phyloP scores from a whole-genome alignment of 2,329 filamentous ascomycete species.

The Phaeosphaeriaceae sp. region DNA sequence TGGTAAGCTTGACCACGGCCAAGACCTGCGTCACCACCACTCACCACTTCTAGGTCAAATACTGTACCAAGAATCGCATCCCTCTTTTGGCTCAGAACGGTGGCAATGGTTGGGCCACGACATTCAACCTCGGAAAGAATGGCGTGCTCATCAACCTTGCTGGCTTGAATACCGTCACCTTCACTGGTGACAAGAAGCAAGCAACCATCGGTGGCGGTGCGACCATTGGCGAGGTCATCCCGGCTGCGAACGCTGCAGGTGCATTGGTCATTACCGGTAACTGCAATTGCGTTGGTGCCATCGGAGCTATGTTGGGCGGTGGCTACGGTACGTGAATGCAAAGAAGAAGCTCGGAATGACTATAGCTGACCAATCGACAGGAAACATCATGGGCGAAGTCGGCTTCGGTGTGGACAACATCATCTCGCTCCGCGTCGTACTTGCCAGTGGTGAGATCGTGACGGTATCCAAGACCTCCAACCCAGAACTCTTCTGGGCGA shows the following conservation, averaged over 20 bases:
- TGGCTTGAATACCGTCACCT: slow-evolving; percentile 30
- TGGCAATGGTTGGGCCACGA: slow-evolving; percentile 35
- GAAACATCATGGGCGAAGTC: slow-evolving; percentile 60
- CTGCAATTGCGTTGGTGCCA: slow-evolving; percentile 41
- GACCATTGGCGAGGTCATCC: slow-evolving; percentile 45
- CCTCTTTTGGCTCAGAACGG: slow-evolving; percentile 39
- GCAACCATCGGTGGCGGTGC: slow-evolving; percentile 42
- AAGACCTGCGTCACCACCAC: neutral
- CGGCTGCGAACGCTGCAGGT: slow-evolving; percentile 47
- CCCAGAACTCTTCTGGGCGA: slow-evolving; percentile 46
- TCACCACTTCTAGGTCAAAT: slow-evolving; percentile 27
- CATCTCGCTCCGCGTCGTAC: slow-evolving; percentile 32
- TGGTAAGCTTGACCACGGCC: slow-evolving; percentile 15
- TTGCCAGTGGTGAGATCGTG: slow-evolving; percentile 36
- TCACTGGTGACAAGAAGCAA: slow-evolving; percentile 31
- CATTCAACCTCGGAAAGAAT: slow-evolving; percentile 27
- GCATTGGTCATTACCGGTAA: slow-evolving; percentile 37
- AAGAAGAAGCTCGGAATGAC: too few species aligned
- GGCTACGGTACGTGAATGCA: slow-evolving; percentile 55
- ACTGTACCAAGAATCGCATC: slow-evolving; percentile 22
- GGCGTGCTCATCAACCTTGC: slow-evolving; percentile 41
- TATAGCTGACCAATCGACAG: slow-evolving; percentile 7
- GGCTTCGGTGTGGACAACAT: slow-evolving; percentile 64
- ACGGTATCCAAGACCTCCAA: slow-evolving; percentile 34
- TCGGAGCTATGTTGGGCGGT: slow-evolving; percentile 53